These are phyloP conservation scores for Dillenia suffruticosa DNA, from an alignment of 164 flowering plant species.

Conservation along the genomic window DNA sequence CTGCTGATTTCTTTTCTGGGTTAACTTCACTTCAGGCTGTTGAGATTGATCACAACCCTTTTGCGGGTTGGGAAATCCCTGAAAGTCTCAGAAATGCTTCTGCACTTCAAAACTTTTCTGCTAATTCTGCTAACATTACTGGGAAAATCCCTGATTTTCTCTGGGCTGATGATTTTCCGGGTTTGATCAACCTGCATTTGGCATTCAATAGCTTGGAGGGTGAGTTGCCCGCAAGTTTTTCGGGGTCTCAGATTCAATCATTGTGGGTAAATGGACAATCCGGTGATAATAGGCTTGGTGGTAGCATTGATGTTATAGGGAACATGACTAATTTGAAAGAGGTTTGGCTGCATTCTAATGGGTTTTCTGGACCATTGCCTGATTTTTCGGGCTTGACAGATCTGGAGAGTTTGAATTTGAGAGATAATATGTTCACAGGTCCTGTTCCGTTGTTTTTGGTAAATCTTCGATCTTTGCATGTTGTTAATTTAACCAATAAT, in stretches of 20 bases:
- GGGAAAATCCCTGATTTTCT: constrained; percentile 68
- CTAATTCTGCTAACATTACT: constrained; percentile 59
- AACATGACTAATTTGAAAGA: constrained; percentile 72
- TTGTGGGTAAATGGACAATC: constrained; percentile 88
- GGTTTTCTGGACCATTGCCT: constrained; percentile 81
- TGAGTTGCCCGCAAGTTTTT: constrained; percentile 52
- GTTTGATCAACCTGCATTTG: constrained; percentile 54
- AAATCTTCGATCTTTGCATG: constrained; percentile 37
- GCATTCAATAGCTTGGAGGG: constrained; percentile 64
- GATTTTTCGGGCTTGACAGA: constrained; percentile 53
- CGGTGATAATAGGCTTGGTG: constrained; percentile 37
- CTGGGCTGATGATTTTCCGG: constrained; percentile 50
- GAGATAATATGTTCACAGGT: constrained; percentile 85
- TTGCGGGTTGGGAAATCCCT: constrained; percentile 70
- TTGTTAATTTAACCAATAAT: constrained; percentile 75
- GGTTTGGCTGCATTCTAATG: constrained; percentile 75
- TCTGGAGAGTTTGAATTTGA: constrained; percentile 48
- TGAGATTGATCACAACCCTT: constrained; percentile 62
- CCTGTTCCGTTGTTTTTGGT: constrained; percentile 59
- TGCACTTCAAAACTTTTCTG: constrained; percentile 74
- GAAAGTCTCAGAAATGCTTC: constrained; percentile 43
- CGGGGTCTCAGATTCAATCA: constrained; percentile 52
- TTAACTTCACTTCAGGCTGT: constrained; percentile 46
- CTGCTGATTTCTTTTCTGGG: constrained; percentile 66
- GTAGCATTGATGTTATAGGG: constrained; percentile 54